Evolutionary conservation across 2,329 filamentous ascomycete genomes (phyloP), one percentile per base, ranked within the genome.

Genomic region (Penicillium sp.): DNA sequence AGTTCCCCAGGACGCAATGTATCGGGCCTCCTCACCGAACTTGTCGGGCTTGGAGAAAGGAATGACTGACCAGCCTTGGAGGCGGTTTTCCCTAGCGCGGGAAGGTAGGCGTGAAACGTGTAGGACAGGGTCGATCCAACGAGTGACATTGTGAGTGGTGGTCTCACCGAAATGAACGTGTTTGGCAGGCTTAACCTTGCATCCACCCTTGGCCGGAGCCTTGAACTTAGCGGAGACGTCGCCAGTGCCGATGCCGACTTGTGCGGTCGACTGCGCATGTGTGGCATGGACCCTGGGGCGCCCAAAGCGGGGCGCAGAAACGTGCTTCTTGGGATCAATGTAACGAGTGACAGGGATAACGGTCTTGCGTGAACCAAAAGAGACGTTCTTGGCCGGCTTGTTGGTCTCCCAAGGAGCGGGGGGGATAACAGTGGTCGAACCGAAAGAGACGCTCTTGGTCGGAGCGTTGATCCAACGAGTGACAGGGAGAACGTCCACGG

Each of bases 121-220:
- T 74, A 61, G 48, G 63, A 50, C 47, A 64, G 66, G 66, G 9
- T 66, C 66, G 62, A 75, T 73, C 71, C 71, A 73, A 61, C 66
- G 69, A 56, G 68, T 62, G 51, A 74, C 69, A 19, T 65, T 47
- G 45, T 63, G 47, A 56, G 70, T 66, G 19, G 64, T 68, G 48
- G 53, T 63, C 41, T 66, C 68, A 30, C 66, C 67, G 66, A 74
- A 73, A 60, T 66, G 68, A 62, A 74, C 67, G 49, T 57, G 52
- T 59, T 70, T 69, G 57, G 61, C 55, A 58, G 61, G 57, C 54
- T 62, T 62, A 46, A 29, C 35, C 61, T 67, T 67, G 60, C 56
- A 55, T 47, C 26, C 31, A 26, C 53, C 51, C 31, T 56, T 44
- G 35, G 46, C 49, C 64, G 63, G 46, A 60, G 63, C 49, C 56